Evolutionary conservation across 495 filamentous ascomycete species (phyloP), one percentile per base, ranked within the genome.

Genomic region (Hypoxylon fuscum): DNA sequence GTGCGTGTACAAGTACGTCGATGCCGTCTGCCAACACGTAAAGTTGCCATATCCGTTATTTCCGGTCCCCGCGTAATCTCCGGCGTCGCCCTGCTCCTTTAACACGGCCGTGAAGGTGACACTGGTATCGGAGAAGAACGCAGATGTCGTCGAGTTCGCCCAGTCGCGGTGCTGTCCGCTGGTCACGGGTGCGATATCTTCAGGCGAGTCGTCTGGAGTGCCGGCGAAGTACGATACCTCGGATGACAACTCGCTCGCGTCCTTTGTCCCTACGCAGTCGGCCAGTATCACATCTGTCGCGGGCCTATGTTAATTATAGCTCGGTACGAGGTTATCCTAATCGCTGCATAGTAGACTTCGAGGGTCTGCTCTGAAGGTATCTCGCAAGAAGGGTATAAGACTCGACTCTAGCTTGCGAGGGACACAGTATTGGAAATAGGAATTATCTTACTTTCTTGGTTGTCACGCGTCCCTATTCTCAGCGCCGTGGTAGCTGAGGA

Each of bases 1-100:
- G 20, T 71, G 72, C 0, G 14, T 55, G 23, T 77, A 79, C 20
- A 75, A 38, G n/a, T 65, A 49, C 7, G 37, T 40, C 17, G 43
- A n/a, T 17, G 61, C 67, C 34, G 37, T 64, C 53, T 75, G 73
- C 68, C 70, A 79, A 34, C 77, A 79, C 0, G 50, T 60, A 40
- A 79, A 79, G 11, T 64, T 59, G 1, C 50, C 66, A 37, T 71
- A 76, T 1, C 71, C 76, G 43, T 79, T 79, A 44, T 72, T 34
- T 1, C 72, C 77, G 0, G 44, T 70, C 1, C 77, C 77, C 0
- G 76, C 74, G 18, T 61, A 73, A 38, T 74, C 51, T 2, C 71
- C 72, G 0, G 76, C 70, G 0, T 41, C 56, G 21, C 74, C 74
- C 3, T 59, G 59, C 2, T 68, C 64, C 4, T 70, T 68, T 9